Evolutionary conservation across 2,329 filamentous ascomycete species (phyloP).

Genomic region (Xylariaceae sp.): DNA sequence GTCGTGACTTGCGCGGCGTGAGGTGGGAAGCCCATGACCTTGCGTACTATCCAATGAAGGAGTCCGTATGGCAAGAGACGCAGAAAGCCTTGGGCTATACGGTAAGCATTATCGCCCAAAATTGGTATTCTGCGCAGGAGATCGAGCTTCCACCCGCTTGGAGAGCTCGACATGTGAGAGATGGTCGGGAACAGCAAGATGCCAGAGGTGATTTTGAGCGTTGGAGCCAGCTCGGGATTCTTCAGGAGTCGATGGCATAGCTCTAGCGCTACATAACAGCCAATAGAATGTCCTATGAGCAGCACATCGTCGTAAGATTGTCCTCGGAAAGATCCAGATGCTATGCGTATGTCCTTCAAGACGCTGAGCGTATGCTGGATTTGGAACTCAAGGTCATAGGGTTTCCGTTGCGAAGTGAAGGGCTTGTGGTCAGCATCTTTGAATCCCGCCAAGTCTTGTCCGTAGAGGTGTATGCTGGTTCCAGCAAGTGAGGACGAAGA

Average conservation of each 20-base stretch:
- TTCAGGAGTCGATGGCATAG: constrained; percentile 54
- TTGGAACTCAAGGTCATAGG: constrained; percentile 50
- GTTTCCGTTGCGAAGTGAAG: constrained; percentile 36
- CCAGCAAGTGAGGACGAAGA: constrained; percentile 19
- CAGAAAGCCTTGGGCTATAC: constrained; percentile 38
- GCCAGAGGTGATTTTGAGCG: constrained; percentile 43
- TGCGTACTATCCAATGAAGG: constrained; percentile 39
- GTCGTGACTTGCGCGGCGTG: constrained; percentile 47
- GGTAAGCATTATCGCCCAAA: constrained; percentile 37
- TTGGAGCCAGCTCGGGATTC: constrained; percentile 27
- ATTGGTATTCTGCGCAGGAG: constrained; percentile 38
- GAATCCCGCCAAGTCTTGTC: constrained; percentile 56
- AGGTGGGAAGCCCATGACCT: constrained; percentile 42
- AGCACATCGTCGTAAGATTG: constrained; percentile 54
- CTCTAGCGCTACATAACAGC: constrained; percentile 67
- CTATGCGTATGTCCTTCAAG: constrained; percentile 19
- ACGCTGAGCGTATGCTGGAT: constrained; percentile 40
- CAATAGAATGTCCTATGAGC: constrained; percentile 71
- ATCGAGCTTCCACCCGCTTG: constrained; percentile 51
- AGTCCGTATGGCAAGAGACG: constrained; percentile 34
- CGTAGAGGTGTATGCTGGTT: constrained; percentile 49
- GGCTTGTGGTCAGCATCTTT: constrained; percentile 47
- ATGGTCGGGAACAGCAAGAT: constrained; percentile 72
- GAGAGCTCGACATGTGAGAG: constrained; percentile 62
- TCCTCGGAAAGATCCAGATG: constrained; percentile 22